These are phyloP conservation scores for Linderniella brevidens DNA, from an alignment of 257 asterid species.

Conservation along the genomic window DNA sequence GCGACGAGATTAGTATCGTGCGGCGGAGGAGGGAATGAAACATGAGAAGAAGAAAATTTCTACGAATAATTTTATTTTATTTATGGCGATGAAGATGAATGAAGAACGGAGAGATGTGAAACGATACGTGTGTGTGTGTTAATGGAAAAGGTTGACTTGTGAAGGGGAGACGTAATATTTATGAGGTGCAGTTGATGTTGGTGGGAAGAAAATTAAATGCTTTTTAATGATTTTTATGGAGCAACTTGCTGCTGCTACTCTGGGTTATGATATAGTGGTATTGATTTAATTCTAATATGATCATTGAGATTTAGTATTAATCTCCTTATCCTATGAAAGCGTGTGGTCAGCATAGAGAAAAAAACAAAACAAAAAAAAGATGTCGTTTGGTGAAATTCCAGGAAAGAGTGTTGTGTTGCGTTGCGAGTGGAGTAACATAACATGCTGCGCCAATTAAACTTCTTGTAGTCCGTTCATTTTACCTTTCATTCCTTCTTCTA, in stretches of 20 bases:
- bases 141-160: conserved; percentile 21
- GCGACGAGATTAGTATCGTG: neutral
- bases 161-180: conserved; percentile 15
- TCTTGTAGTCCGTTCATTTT: too few species aligned
- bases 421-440: too few species aligned
- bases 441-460: too few species aligned
- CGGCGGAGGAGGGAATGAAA: too few species aligned
- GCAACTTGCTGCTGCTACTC: conserved; percentile 6
- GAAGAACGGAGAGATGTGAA: neutral
- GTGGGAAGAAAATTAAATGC: conserved; percentile 23
- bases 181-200: conserved; percentile 29
- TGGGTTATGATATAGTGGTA: neutral
- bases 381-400: too few species aligned
- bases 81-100: neutral
- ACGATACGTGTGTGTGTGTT: neutral
- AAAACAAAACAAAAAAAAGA: too few species aligned
- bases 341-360: neutral
- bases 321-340: conserved; percentile 3
- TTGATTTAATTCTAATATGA: conserved; percentile 1
- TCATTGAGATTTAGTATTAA: conserved; percentile 4
- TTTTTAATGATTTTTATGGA: conserved; percentile 10
- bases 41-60: too few species aligned
- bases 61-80: conserved; percentile 10
- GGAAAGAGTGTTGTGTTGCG: too few species aligned
- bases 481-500: too few species aligned